Percentiles rank a stretch among this genome's conserved stretches.
phyloP scores from a whole-genome alignment of 306 rosid genomes.

The Glycyrrhiza uralensis region DNA sequence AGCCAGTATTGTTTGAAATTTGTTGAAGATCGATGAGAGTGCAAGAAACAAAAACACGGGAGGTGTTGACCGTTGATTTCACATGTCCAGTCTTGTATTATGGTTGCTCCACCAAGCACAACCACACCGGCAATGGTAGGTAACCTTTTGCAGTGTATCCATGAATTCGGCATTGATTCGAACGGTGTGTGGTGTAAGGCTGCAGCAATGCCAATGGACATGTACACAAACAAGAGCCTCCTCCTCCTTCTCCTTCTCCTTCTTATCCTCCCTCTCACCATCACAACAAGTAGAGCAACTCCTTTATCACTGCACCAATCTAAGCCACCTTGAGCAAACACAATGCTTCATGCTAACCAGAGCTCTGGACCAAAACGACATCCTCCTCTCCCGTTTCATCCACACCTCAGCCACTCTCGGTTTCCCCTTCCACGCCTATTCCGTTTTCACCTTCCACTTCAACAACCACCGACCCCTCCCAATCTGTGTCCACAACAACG shows the following conservation, averaged over 20 bases:
- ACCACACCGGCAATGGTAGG: background rate
- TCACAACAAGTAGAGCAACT: background rate
- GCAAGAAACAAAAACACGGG: no score
- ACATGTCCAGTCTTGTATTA: background rate
- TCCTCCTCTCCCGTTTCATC: slow-evolving; percentile 45
- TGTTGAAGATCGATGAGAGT: no score
- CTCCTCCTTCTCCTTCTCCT: background rate
- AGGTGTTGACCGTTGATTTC: no score
- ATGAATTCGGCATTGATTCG: background rate
- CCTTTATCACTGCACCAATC: slow-evolving; percentile 24
- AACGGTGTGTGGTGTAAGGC: background rate
- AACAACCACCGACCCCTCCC: slow-evolving; percentile 22
- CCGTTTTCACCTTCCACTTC: slow-evolving; percentile 37
- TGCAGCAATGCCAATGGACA: background rate
- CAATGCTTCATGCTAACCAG: slow-evolving; percentile 43
- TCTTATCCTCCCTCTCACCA: background rate
- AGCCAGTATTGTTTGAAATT: no score
- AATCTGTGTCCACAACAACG: slow-evolving; percentile 41
- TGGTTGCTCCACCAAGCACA: background rate
- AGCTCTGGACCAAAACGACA: slow-evolving; percentile 43
- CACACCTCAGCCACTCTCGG: slow-evolving; percentile 42
- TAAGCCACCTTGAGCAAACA: slow-evolving; percentile 46
- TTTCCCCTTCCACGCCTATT: slow-evolving; percentile 39
- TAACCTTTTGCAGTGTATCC: background rate
- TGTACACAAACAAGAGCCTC: no score